Conservation (phyloP, 148 eudicot species). For the Bassia scoparia region DNA sequence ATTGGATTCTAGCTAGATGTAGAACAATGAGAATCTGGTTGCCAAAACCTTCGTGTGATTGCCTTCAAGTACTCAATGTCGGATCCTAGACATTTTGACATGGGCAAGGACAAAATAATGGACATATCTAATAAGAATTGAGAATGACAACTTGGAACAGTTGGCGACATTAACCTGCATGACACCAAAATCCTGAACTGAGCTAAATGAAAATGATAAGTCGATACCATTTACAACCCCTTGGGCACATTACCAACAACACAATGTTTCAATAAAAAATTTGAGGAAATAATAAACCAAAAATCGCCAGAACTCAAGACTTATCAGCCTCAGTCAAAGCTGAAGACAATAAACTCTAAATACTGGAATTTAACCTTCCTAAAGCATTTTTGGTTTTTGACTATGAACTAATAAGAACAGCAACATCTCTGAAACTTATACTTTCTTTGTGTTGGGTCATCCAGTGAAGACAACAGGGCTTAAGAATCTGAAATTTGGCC, state of each 20-base stretch:
- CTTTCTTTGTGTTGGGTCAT: background rate
- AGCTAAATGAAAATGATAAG: background rate
- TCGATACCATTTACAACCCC: background rate
- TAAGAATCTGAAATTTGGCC: background rate
- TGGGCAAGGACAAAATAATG: too few relatives aligned
- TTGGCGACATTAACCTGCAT: too few relatives aligned
- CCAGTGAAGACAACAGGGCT: background rate
- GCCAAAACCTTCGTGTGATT: background rate
- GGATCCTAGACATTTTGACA: background rate
- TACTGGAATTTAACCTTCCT: background rate
- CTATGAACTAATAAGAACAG: background rate
- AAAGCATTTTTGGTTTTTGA: background rate
- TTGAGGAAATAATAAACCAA: background rate
- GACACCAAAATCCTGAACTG: background rate
- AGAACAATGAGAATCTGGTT: too few relatives aligned
- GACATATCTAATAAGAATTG: too few relatives aligned
- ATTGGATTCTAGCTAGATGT: too few relatives aligned
- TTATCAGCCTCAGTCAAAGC: background rate
- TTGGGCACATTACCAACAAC: background rate
- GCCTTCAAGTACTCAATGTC: background rate
- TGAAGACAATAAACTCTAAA: background rate
- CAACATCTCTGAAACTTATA: background rate
- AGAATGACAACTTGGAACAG: background rate
- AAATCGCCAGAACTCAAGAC: background rate
- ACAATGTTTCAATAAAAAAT: background rate